Evolutionary conservation across 345 rosid species (phyloP), one percentile per base, ranked within the genome.

Genomic region (Gynandropsis gynandra): DNA sequence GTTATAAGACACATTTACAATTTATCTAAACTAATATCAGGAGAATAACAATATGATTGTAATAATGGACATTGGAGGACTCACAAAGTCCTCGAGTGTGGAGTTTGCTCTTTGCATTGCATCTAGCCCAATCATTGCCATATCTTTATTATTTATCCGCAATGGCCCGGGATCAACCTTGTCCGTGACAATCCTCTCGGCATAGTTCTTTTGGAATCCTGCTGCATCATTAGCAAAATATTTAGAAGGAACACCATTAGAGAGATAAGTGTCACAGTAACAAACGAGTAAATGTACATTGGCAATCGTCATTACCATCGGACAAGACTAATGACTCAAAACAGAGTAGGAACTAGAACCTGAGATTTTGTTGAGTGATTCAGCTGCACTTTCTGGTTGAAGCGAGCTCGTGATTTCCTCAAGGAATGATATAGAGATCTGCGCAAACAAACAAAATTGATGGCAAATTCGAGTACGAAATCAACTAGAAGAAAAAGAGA

Each of bases 21-120:
- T 4, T 18, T 6, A 39, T 33, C 3, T 52, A 14, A 51, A 0
- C 16, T 8, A 9, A 42, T 24, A 21, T 7, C 1, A 17, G 12
- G 39, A 50, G 38, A 49, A 38, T 48, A 50, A n/a, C 13, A 8
- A n/a, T 5, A 39, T 10, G 32, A 48, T 47, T 20, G 51, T 7
- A 11, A 10, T 49, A 24, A 7, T 1, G 35, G 45, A 35, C 19
- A 52, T 51, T 9, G 9, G 40, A 15, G 50, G 20, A 63, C 98
- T 75, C 66, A 90, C 92, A 43, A 87, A 83, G 74, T 84, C 95
- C 72, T 82, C 92, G 55, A 87, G 82, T 4, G 98, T 87, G 69
- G 98, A 87, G 79, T 82, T 90, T 38, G 98, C 95, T 31, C 85
- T 68, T 61, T 80, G 81, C 95, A 90, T 77, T 16, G 95, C 74